Conservation (phyloP, 176 grass and related monocot genomes). For the Echinochloa phyllopogon region DNA sequence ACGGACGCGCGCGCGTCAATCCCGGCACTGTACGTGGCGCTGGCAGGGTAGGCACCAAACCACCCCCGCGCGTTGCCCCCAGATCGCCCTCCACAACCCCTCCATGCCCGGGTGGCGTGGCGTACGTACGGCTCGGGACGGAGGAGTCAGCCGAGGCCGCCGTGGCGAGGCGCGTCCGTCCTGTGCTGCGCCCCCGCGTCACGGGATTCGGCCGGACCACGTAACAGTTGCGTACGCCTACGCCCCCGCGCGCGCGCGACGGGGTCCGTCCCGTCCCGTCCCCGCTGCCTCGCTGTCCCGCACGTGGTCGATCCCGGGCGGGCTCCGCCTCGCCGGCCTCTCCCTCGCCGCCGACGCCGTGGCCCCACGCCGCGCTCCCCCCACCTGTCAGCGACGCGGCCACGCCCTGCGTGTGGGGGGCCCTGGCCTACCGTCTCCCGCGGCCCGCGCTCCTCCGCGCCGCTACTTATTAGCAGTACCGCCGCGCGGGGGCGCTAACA, state of each 20-base stretch:
- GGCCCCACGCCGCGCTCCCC: background rate
- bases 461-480: conserved; percentile 31
- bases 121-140: conserved; percentile 22
- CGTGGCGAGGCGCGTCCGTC: background rate
- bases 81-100: background rate
- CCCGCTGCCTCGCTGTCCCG: conserved; percentile 65
- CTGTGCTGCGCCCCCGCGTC: background rate
- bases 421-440: background rate
- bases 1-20: background rate
- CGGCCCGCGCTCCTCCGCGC: background rate
- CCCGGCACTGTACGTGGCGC: background rate
- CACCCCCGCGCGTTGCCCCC: conserved; percentile 1
- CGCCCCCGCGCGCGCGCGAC: conserved; percentile 13
- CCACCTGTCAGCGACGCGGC: conserved; percentile 15
- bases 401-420: background rate
- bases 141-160: background rate
- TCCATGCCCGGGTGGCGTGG: background rate
- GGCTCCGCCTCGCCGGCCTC: conserved; percentile 36
- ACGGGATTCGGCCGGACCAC: conserved; percentile 53
- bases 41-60: background rate
- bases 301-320: conserved; percentile 56
- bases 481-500: conserved; percentile 13
- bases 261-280: conserved; percentile 14
- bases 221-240: conserved; percentile 28
- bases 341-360: conserved; percentile 26